These are phyloP conservation scores for Sordariomycetes sp. DNA, from an alignment of 2,329 filamentous ascomycete species.

Conservation along the genomic window DNA sequence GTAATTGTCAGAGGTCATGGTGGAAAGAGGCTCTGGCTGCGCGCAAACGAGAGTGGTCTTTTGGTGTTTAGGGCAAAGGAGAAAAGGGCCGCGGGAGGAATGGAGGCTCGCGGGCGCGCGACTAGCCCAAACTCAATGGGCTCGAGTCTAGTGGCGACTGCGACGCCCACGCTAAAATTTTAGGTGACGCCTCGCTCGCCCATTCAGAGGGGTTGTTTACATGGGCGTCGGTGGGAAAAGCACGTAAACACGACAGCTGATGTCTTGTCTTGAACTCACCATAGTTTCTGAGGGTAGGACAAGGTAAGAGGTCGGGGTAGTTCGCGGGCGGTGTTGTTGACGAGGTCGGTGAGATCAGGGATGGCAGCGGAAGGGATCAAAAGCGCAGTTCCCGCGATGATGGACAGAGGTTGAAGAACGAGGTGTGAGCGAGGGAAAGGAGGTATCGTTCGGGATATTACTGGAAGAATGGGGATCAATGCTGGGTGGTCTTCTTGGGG, in stretches of 20 bases:
- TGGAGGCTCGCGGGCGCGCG: background rate
- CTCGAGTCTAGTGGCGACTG: background rate
- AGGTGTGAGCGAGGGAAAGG: background rate
- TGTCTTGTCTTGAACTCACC: background rate
- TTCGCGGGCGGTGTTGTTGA: background rate
- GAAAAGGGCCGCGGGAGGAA: background rate
- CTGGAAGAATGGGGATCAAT: background rate
- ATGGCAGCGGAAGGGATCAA: background rate
- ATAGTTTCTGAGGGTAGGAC: background rate
- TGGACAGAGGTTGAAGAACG: background rate
- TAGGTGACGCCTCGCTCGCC: background rate
- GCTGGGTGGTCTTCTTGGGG: background rate
- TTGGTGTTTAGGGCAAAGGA: background rate
- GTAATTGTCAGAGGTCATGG: conserved; percentile 41
- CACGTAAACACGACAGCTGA: background rate
- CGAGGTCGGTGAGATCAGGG: background rate
- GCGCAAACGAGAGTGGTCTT: background rate
- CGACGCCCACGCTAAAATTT: background rate
- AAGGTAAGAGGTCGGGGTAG: background rate
- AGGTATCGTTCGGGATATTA: background rate
- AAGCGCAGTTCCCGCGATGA: background rate
- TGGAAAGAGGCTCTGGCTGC: conserved; percentile 8
- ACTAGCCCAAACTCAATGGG: background rate
- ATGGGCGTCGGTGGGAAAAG: background rate
- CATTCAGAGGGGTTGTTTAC: background rate